phyloP scores from a whole-genome alignment of 2,329 filamentous ascomycete genomes.

The Alternaria triticina region DNA sequence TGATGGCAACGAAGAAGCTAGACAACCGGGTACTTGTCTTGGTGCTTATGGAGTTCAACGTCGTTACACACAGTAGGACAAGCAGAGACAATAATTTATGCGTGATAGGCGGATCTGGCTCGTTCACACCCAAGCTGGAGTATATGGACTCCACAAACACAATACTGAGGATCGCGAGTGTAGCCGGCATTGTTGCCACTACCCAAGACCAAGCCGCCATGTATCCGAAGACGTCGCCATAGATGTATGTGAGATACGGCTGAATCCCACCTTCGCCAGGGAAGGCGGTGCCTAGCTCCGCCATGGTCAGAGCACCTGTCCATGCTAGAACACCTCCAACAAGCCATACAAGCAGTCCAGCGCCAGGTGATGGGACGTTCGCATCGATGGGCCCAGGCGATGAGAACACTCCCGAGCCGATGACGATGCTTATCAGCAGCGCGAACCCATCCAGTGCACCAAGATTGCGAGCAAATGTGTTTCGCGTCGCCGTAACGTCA shows the following conservation, averaged over 20 bases:
- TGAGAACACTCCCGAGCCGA: conserved; percentile 70
- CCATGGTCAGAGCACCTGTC: conserved; percentile 68
- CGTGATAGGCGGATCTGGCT: conserved; percentile 55
- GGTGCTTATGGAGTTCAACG: conserved; percentile 53
- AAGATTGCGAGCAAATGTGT: conserved; percentile 44
- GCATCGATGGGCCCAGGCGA: conserved; percentile 68
- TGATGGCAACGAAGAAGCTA: conserved; percentile 49
- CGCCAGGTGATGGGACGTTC: conserved; percentile 68
- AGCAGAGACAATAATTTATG: conserved; percentile 50
- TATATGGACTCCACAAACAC: conserved; percentile 61
- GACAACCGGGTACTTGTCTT: conserved; percentile 50
- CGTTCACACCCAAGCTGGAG: conserved; percentile 63
- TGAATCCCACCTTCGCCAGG: conserved; percentile 70
- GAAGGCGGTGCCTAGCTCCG: conserved; percentile 68
- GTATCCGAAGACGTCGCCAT: conserved; percentile 66
- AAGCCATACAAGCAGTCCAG: conserved; percentile 66
- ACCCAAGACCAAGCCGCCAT: conserved; percentile 71
- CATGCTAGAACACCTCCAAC: conserved; percentile 68
- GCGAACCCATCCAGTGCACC: conserved; percentile 55
- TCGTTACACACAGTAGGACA: conserved; percentile 49
- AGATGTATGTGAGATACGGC: conserved; percentile 67
- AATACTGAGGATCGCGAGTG: conserved; percentile 68
- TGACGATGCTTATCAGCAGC: conserved; percentile 69
- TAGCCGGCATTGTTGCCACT: conserved; percentile 69
- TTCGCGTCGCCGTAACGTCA: conserved; percentile 18